Base-by-base conservation (phyloP, 169 alveolate species). In the Cardiosporidium cionae region DNA sequence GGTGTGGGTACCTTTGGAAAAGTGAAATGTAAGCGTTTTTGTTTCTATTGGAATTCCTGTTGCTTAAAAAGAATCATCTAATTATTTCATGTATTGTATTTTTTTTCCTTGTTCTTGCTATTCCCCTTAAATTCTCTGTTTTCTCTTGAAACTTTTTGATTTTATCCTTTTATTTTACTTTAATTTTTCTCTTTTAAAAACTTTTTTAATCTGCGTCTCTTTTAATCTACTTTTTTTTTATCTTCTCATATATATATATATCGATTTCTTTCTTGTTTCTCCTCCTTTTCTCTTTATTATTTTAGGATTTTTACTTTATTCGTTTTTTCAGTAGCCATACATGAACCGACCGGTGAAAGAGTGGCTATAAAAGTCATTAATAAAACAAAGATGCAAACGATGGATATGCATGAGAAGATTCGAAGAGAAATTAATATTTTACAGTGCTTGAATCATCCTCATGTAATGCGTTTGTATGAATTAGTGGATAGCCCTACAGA, bases 1-100 rank as follows among this genome's bases (percentile, higher is more conserved):
- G 98, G 98, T 1, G 93, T 90, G 53, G 98, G 98, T 16, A 92
- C 97, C 35, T 95, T 95, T 80, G 98, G 98, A 35, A 93, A 93
- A 74, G 98, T 95, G 27, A 88, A 90, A 74, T 69, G 84, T 78
- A 16, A 9, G 79, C 28, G 0, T 9, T 1, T 7, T 0, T 3
- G 32, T 52, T 28, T 32, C 35, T 32, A 29, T 65, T 3, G n/a
- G n/a, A n/a, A n/a, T n/a, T n/a, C 31, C n/a, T n/a, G n/a, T n/a
- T n/a, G n/a, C n/a, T n/a, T n/a, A n/a, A n/a, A n/a, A n/a, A n/a
- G n/a, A n/a, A n/a, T n/a, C n/a, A n/a, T n/a, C n/a, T n/a, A n/a
- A n/a, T n/a, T n/a, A n/a, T n/a, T n/a, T n/a, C n/a, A n/a, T n/a
- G n/a, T n/a, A n/a, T n/a, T n/a, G n/a, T n/a, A n/a, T n/a, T n/a